Conservation (phyloP, 768 basidiomycete species). For the Trametes meyenii region DNA sequence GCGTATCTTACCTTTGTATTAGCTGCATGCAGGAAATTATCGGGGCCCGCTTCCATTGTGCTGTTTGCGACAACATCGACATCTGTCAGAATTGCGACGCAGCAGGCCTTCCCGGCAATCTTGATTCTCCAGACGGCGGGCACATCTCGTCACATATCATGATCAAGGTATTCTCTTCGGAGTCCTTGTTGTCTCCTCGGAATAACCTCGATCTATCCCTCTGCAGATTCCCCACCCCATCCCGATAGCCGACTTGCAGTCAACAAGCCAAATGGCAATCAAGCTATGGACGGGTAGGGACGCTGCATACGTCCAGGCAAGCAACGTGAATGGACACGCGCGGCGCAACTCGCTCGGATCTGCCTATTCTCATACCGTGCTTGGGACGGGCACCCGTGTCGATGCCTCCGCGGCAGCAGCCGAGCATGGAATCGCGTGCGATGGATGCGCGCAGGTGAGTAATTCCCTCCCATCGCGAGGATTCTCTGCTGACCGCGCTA, state of each 20-base stretch:
- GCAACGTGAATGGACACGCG: slow-evolving; percentile 41
- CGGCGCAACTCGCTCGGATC: slow-evolving; percentile 63
- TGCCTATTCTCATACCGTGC: slow-evolving; percentile 69
- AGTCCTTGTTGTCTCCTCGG: background rate
- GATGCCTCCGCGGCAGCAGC: slow-evolving; percentile 28
- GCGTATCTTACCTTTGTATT: background rate
- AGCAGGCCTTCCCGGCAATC: slow-evolving; percentile 80
- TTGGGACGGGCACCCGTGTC: slow-evolving; percentile 46
- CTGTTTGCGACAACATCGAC: slow-evolving; percentile 82
- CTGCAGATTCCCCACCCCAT: slow-evolving; percentile 86
- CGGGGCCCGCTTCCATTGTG: slow-evolving; percentile 92
- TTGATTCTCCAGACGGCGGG: slow-evolving; percentile 75
- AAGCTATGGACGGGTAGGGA: slow-evolving; percentile 79
- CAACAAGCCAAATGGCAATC: slow-evolving; percentile 73
- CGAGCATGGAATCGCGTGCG: slow-evolving; percentile 66
- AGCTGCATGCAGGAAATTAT: slow-evolving; percentile 91
- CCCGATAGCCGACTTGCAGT: slow-evolving; percentile 70
- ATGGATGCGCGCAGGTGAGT: slow-evolving; percentile 59
- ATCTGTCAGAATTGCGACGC: slow-evolving; percentile 89
- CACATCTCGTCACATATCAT: slow-evolving; percentile 88
- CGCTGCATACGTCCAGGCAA: slow-evolving; percentile 58
- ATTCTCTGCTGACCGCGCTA: background rate
- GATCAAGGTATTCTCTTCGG: slow-evolving; percentile 72
- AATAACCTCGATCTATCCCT: slow-evolving; percentile 3
- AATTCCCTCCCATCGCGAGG: background rate